Conservation (phyloP, 2,329 filamentous ascomycete genomes). For the Ceratocystis cacaofunesta region DNA sequence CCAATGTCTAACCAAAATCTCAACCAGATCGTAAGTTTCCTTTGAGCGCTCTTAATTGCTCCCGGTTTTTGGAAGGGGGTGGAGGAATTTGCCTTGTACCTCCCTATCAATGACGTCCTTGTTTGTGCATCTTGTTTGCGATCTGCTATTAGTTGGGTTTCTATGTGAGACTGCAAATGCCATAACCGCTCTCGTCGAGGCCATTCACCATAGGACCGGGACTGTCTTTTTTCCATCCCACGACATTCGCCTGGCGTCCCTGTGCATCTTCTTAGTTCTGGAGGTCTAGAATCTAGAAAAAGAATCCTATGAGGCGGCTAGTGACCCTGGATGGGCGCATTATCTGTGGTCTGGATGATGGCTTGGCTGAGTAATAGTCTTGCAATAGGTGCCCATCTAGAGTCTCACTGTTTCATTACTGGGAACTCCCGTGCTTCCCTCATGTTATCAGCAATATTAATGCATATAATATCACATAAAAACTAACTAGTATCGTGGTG, state of each 20-base stretch:
- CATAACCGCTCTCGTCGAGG: not conserved
- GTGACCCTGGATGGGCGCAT: not conserved
- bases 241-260: not conserved
- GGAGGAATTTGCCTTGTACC: not conserved
- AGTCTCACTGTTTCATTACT: not conserved
- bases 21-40: slow-evolving; percentile 78
- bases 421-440: not conserved
- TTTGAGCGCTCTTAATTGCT: not conserved
- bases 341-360: too few species aligned
- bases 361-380: not conserved
- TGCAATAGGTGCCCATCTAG: not conserved
- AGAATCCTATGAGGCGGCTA: not conserved
- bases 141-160: not conserved
- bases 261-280: too few species aligned
- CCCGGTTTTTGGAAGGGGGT: not conserved
- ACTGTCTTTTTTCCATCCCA: not conserved
- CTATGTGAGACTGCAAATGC: not conserved
- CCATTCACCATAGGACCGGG: not conserved
- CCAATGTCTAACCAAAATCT: slow-evolving; percentile 72
- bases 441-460: not conserved
- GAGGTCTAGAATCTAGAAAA: not conserved
- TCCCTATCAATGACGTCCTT: not conserved
- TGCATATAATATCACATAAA: not conserved
- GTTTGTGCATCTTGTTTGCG: not conserved
- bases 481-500: not conserved